phyloP scores from a whole-genome alignment of 192 early-diverging fungal genomes.

The Chytriomyces sp. region DNA sequence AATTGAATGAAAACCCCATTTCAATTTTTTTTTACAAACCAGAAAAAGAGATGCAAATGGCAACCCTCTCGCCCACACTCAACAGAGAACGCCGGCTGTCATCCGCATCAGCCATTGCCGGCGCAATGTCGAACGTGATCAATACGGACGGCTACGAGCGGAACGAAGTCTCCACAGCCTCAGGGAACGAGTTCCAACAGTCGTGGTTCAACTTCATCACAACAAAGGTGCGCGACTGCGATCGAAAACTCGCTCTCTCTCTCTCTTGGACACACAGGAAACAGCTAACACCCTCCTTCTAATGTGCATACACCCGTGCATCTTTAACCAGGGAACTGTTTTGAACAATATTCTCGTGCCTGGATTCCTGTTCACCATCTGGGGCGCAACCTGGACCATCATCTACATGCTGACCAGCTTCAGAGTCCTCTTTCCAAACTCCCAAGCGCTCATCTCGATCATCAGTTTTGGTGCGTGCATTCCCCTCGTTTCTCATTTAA shows the following conservation, averaged over 20 bases:
- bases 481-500: neutral
- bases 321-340: neutral
- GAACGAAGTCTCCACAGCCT: neutral
- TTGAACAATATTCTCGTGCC: conserved; percentile 12
- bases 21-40: neutral
- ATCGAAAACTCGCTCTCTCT: neutral
- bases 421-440: conserved; percentile 14
- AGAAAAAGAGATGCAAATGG: neutral
- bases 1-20: neutral
- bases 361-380: conserved; percentile 10
- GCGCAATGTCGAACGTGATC: neutral
- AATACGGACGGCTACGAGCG: neutral
- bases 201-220: conserved; percentile 27
- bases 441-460: conserved; percentile 47
- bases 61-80: neutral
- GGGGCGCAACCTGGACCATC: conserved; percentile 23
- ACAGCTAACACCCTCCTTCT: neutral
- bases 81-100: neutral
- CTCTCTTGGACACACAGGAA: neutral
- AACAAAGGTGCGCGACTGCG: neutral
- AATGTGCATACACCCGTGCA: neutral
- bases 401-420: conserved; percentile 23
- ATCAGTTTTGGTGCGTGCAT: conserved; percentile 44
- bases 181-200: conserved; percentile 19
- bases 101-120: neutral